Base-by-base conservation (phyloP, 306 rosid genomes). In the Fagus sylvatica region DNA sequence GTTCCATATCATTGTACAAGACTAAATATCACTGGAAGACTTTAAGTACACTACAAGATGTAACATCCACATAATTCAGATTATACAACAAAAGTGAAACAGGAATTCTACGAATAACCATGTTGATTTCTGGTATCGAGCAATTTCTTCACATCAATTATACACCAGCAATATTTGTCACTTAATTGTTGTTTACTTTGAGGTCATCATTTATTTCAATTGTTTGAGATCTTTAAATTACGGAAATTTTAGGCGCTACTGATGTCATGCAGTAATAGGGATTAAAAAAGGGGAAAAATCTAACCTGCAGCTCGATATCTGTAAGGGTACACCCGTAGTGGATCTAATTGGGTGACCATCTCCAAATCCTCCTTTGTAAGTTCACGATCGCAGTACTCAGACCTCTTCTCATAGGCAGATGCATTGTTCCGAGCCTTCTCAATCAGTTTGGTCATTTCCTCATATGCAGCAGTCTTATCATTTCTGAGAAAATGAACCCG, bases 241-340 rank as follows among this genome's bases (percentile, higher is more conserved):
- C 19, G 5, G 39, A 77, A 42, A 7, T 4, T 28, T 56, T 5
- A 55, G 15, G 75, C 74, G 67, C 37, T 30, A 37, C 33, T 17
- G 66, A 34, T 68, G n/a, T 72, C 73, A 80, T 15, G 53, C 11
- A 43, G 53, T 43, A 55, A 66, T 17, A 7, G 53, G 77, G 28
- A 22, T 22, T 22, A 22, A 22, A 55, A 53, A 22, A 59, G 65
- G 66, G 22, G 13, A 51, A 39, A 69, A 69, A 59, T 74, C 84
- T 41, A 73, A 91, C 98, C 98, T 90, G 98, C 98, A n/a, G 98
- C 98, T 68, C 98, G 91, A 51, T 93, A 93, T 93, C 97, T 89
- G 78, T 93, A 93, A 53, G 98, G 98, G 81, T 91, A 93, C 55
- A 91, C 97, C 33, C 98, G 89, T 57, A 93, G 93, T 48, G 98